Percentiles rank a stretch among this genome's conserved stretches.
Conservation (phyloP, 352 stramenopile species). For the Phytophthora podocarpi region DNA sequence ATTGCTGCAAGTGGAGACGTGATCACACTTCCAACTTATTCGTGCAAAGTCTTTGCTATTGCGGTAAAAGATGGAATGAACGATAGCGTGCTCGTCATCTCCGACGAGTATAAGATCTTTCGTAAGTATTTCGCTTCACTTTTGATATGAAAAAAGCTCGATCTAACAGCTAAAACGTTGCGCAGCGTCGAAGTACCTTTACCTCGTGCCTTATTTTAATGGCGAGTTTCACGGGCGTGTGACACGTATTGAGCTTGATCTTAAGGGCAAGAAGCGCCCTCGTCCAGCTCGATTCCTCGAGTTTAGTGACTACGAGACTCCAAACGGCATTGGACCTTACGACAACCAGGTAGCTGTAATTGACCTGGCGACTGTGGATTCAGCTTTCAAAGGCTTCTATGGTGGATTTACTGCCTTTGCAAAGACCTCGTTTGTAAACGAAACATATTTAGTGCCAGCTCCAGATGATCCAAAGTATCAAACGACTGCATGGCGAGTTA, state of each 20-base stretch:
- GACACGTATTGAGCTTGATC: constrained; percentile 67
- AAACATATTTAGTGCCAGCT: constrained; percentile 60
- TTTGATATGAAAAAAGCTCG: too few relatives aligned
- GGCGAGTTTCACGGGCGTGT: constrained; percentile 68
- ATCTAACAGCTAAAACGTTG: too few relatives aligned
- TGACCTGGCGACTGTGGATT: constrained; percentile 55
- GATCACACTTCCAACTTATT: constrained; percentile 56
- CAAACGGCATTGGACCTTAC: constrained; percentile 72
- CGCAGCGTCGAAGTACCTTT: constrained; percentile 74
- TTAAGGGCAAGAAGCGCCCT: constrained; percentile 77
- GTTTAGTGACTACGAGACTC: constrained; percentile 79
- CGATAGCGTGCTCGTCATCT: constrained; percentile 53
- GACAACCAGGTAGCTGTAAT: constrained; percentile 59
- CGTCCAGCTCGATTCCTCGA: constrained; percentile 75
- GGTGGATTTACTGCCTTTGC: constrained; percentile 67
- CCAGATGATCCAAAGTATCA: constrained; percentile 57
- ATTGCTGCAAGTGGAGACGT: constrained; percentile 47
- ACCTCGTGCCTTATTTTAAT: constrained; percentile 77
- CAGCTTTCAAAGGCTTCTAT: constrained; percentile 59
- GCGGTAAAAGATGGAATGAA: constrained; percentile 68
- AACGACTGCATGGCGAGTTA: constrained; percentile 45
- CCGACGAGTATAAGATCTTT: constrained; percentile 62
- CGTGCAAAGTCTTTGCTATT: constrained; percentile 66
- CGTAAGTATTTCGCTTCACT: constrained; percentile 35
- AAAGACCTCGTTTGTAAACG: constrained; percentile 57